Evolutionary conservation across 2,329 filamentous ascomycete genomes (phyloP).

Genomic region (Coniochaeta hoffmannii): DNA sequence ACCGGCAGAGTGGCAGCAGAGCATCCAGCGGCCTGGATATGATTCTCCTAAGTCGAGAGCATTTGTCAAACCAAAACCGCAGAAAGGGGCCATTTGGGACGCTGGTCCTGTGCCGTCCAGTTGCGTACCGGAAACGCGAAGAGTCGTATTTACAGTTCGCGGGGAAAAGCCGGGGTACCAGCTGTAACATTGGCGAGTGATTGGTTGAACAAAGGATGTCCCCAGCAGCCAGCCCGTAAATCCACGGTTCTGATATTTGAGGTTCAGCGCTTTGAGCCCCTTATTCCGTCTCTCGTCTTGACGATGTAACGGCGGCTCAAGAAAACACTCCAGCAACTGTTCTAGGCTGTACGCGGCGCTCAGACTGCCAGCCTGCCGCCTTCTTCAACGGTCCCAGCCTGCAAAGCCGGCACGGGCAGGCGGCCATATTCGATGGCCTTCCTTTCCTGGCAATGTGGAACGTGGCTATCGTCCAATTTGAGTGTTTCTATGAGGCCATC

Average conservation of each 20-base stretch:
- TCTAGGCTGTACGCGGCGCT: neutral
- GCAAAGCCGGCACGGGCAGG: neutral
- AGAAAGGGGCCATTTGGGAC: neutral
- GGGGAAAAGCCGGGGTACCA: slow-evolving; percentile 8
- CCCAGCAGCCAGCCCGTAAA: neutral
- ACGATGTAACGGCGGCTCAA: slow-evolving; percentile 14
- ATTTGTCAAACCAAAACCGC: neutral
- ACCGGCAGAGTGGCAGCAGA: neutral
- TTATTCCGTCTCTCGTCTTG: slow-evolving; percentile 8
- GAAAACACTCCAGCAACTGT: neutral
- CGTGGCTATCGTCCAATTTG: neutral
- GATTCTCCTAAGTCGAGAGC: neutral
- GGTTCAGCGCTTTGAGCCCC: slow-evolving; percentile 15
- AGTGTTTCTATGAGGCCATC: neutral
- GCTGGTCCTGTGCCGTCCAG: neutral
- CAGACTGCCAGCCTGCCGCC: neutral
- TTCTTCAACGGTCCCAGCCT: neutral
- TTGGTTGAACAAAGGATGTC: neutral
- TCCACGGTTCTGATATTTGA: slow-evolving; percentile 11
- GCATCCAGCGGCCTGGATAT: neutral
- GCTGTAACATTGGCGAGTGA: slow-evolving; percentile 6
- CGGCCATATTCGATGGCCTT: neutral
- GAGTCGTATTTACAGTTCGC: neutral
- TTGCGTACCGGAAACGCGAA: neutral
- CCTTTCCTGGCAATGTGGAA: neutral